Percentiles rank a stretch among this genome's conserved stretches.
Conservation (phyloP, 164 flowering plant species). For the Saururus chinensis region DNA sequence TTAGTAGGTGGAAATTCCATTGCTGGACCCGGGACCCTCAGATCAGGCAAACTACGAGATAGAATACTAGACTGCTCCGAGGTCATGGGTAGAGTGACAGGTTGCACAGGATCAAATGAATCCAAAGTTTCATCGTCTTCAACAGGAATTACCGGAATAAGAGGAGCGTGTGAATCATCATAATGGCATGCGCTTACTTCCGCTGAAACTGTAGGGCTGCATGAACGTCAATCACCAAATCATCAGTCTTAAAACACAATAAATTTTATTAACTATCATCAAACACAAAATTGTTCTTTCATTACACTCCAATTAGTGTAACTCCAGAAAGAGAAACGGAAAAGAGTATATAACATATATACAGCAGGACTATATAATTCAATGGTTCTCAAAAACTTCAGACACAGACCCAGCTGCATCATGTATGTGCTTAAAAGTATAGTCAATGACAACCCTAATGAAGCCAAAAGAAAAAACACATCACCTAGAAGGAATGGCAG, state of each 20-base stretch:
- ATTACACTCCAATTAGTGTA: neutral
- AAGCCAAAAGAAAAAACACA: neutral
- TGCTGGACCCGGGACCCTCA: conserved; percentile 5
- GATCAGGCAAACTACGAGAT: conserved; percentile 9
- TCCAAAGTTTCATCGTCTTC: conserved; percentile 77
- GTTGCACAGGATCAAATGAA: conserved; percentile 10
- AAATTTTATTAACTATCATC: neutral
- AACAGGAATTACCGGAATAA: conserved; percentile 63
- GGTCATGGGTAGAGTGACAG: conserved; percentile 8
- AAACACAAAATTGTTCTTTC: neutral
- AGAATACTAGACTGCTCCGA: conserved; percentile 14
- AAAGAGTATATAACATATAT: neutral
- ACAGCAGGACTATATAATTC: neutral
- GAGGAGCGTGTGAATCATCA: conserved; percentile 30
- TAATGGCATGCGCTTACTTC: conserved; percentile 21
- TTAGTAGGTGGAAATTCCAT: conserved; percentile 11
- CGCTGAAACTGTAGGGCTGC: conserved; percentile 45
- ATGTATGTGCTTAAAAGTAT: neutral
- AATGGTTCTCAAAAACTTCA: too few species aligned
- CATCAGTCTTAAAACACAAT: conserved; percentile 4
- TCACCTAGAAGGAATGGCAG: conserved; percentile 84
- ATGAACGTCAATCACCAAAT: conserved; percentile 7
- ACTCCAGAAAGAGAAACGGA: neutral
- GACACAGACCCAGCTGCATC: neutral
- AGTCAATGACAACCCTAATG: neutral